Base-by-base conservation (phyloP, 148 eudicot species). In the Cornus florida region DNA sequence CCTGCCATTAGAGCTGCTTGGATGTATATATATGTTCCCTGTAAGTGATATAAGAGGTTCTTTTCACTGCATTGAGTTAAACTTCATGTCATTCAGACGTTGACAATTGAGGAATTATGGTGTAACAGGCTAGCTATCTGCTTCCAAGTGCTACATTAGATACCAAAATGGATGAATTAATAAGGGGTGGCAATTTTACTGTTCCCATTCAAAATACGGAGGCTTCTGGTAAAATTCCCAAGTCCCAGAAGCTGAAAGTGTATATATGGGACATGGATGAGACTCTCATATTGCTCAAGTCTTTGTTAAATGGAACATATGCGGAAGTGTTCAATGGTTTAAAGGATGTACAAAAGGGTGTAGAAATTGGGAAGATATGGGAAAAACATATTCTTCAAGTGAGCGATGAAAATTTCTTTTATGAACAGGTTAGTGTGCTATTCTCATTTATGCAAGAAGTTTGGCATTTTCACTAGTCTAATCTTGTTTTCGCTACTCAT, bases 201-300 rank as follows among this genome's bases (percentile, higher is more conserved):
- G 69, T 73, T 53, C 71, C 50, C 69, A 28, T 10, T 68, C 56
- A 67, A 35, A 78, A 62, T 31, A 78, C 67, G 59, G 72, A 73
- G 74, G 59, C 6, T 59, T 73, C 67, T 22, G 53, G 80, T 53
- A 80, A 75, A 24, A 73, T 59, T 4, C 67, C 50, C 17, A 72
- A 79, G 79, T 86, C 78, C 65, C 77, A 82, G 76, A 92, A 84
- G 79, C 78, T 65, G 87, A 93, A 86, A 82, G 93, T 96, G 32
- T 95, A 88, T 82, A 82, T 96, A 10, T 96, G 97, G 99, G 99
- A 93, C 87, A 93, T 96, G 98, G 99, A 96, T 80, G 99, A 93
- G 86, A 96, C 97, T 64, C 97, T 96, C 53, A 96, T 96, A 87
- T 86, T 96, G 78, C 93, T 96, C 74, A 96, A 93, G 79, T 93